These are phyloP conservation scores for Stygiomarasmius scandens DNA, from an alignment of 1,284 basidiomycete genomes.

Conservation along the genomic window DNA sequence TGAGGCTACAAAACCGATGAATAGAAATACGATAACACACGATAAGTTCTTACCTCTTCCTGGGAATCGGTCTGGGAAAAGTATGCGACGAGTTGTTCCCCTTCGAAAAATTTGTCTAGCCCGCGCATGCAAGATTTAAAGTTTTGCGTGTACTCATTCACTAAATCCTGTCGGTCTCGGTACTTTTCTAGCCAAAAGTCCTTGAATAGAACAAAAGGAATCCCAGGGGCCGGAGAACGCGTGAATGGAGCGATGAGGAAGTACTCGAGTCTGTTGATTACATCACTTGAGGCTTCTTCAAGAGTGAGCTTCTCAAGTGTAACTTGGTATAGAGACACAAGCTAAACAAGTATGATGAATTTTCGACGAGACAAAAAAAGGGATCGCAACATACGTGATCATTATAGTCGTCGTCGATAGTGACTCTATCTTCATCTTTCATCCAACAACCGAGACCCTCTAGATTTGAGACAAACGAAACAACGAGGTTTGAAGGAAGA, in stretches of 20 bases:
- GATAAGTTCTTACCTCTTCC: slow-evolving; percentile 21
- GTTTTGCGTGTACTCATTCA: slow-evolving; percentile 35
- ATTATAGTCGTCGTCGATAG: slow-evolving; percentile 48
- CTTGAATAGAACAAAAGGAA: slow-evolving; percentile 52
- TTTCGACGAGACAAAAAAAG: neutral
- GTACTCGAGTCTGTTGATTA: slow-evolving; percentile 39
- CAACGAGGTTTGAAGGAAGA: slow-evolving; percentile 25
- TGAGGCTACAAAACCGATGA: neutral
- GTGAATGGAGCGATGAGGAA: slow-evolving; percentile 53
- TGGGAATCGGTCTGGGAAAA: slow-evolving; percentile 41
- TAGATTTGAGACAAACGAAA: slow-evolving; percentile 36
- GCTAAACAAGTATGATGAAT: slow-evolving; percentile 31
- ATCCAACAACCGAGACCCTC: slow-evolving; percentile 54
- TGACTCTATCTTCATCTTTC: slow-evolving; percentile 42
- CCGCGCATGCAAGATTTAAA: slow-evolving; percentile 41
- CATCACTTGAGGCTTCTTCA: slow-evolving; percentile 39
- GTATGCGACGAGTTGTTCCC: slow-evolving; percentile 41
- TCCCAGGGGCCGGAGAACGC: slow-evolving; percentile 45
- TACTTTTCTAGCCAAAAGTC: slow-evolving; percentile 55
- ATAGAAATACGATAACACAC: neutral
- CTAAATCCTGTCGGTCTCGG: slow-evolving; percentile 36
- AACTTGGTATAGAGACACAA: slow-evolving; percentile 47
- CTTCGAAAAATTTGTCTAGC: slow-evolving; percentile 42
- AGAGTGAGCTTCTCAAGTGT: slow-evolving; percentile 39
- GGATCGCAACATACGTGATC: slow-evolving; percentile 41